Evolutionary conservation across 1,284 basidiomycete genomes (phyloP).

Genomic region (Cutaneotrichosporon cavernicola): DNA sequence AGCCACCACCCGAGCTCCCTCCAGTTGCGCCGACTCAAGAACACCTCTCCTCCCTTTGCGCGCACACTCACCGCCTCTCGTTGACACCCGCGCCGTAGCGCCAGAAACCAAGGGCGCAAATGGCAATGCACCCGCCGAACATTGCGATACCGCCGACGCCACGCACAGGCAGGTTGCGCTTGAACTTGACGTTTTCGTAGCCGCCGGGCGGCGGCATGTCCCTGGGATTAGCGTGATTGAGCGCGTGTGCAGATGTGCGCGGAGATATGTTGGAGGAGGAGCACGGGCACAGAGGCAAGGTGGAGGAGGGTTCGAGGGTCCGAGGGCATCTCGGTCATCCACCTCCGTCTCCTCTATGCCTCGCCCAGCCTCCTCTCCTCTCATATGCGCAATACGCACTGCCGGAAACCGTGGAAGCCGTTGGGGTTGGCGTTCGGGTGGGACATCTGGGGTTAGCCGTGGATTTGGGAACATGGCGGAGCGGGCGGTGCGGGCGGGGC

Average conservation of each 20-base stretch:
- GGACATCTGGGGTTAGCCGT: constrained; percentile 13
- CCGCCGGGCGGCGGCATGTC: constrained; percentile 95
- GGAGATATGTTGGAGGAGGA: neutral
- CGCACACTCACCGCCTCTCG: constrained; percentile 78
- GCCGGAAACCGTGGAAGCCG: constrained; percentile 18
- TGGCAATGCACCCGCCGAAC: constrained; percentile 75
- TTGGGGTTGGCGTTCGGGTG: constrained; percentile 15
- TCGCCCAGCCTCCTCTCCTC: neutral
- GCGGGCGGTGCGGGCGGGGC: neutral
- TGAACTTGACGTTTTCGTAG: constrained; percentile 91
- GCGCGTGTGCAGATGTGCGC: neutral
- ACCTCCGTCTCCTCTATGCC: neutral
- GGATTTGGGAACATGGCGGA: too few species aligned
- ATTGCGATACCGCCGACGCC: constrained; percentile 86
- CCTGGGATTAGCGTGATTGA: constrained; percentile 56
- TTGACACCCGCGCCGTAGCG: constrained; percentile 83
- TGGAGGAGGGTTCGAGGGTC: too few species aligned
- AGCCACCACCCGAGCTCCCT: neutral
- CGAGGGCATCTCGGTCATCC: too few species aligned
- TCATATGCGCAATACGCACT: constrained; percentile 7
- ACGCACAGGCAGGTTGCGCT: constrained; percentile 88
- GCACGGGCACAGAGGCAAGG: neutral
- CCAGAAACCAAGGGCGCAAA: constrained; percentile 93
- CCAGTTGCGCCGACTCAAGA: neutral
- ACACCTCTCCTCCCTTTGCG: neutral